A percentile compares a stretch with the other conserved stretches of the same genome.
phyloP scores from a whole-genome alignment of 2,329 filamentous ascomycete species.

The Escovopsis sp. region DNA sequence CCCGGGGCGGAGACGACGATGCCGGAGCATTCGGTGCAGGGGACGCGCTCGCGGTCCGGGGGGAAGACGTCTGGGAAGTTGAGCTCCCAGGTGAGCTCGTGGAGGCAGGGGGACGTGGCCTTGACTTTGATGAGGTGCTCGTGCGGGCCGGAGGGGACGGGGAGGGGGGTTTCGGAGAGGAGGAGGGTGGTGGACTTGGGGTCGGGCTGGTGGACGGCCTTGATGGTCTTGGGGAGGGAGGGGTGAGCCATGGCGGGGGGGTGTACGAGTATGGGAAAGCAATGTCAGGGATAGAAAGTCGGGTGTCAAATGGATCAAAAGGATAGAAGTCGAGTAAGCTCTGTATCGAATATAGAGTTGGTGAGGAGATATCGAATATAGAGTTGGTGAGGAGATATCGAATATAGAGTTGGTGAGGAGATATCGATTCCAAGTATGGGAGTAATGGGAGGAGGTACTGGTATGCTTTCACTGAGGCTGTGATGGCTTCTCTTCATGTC shows the following conservation, averaged over 20 bases:
- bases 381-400: no score
- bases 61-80: conserved; percentile 10
- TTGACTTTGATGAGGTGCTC: conserved; percentile 18
- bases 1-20: conserved; percentile 19
- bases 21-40: conserved; percentile 24
- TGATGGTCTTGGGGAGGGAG: conserved; percentile 8
- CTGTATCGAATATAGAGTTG: no score
- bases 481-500: no score
- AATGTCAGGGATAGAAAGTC: no score
- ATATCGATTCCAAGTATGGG: no score
- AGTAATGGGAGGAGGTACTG: no score
- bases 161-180: conserved; percentile 10
- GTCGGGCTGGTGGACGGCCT: conserved; percentile 11
- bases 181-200: conserved; percentile 7
- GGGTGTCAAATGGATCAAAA: no score
- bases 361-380: no score
- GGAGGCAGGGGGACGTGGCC: conserved; percentile 18
- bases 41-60: conserved; percentile 13
- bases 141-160: conserved; percentile 8
- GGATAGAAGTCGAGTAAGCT: no score
- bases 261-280: no score
- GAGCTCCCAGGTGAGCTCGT: conserved; percentile 18
- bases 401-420: no score
- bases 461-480: no score
- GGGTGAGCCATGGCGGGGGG: neutral